Base-by-base conservation (phyloP, 345 rosid genomes). In the Firmiana major region DNA sequence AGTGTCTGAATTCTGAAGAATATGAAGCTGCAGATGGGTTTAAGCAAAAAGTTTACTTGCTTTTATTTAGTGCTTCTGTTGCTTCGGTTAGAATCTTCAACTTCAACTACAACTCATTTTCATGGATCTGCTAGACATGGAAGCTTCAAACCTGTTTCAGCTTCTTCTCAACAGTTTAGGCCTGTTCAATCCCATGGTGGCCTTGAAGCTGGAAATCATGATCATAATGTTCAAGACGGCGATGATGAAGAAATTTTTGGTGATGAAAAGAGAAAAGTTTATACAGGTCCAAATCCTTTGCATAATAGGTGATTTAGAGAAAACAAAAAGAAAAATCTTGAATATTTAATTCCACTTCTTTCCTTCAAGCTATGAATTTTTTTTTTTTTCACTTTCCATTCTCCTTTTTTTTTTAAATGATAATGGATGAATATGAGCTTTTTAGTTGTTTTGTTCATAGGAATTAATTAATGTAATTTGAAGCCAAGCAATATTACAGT, bases 281-380 rank as follows among this genome's bases (percentile, higher is more conserved):
- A 42, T 4, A 77, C 79, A 66, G 79, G 79, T 67, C 79, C 79
- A 67, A 77, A 77, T 67, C 79, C 79, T 67, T 66, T 77, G 49
- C 79, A 77, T 28, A 77, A 77, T 68, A 67, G 74, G 67, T 77
- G 55, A 77, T 67, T 63, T 34, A 34, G 26, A 49, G 34, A 1
- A 19, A 45, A 24, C 10, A 19, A 67, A 6, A 67, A 12, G 31
- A 10, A 34, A n/a, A n/a, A n/a, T n/a, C n/a, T 49, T 13, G 26
- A 21, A 55, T 15, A 45, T 68, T 21, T 24, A 26, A 45, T 12
- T 68, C 38, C 31, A 54, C 76, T 55, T 73, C 54, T 57, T 58
- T 21, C 36, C 38, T 38, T 42, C 48, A 58, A 73, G 65, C 54
- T 42, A 57, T 38, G 51, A n/a, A n/a, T n/a, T 22, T 10, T 10